Percentiles rank a stretch among this genome's conserved stretches.
These are phyloP conservation scores for Corrigiola litoralis DNA, from an alignment of 179 eudicot genomes.

Conservation along the genomic window DNA sequence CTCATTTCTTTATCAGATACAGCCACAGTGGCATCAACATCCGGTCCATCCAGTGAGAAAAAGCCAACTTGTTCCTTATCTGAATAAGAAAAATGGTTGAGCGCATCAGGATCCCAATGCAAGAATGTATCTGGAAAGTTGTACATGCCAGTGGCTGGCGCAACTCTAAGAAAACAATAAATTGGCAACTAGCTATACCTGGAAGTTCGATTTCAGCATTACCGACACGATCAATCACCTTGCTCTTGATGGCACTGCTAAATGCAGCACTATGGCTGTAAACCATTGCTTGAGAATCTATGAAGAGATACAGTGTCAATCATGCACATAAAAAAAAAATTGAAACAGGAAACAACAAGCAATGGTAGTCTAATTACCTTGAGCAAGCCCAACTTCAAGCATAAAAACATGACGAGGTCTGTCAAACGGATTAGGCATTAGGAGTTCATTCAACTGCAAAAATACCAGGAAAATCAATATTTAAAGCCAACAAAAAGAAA, in stretches of 20 bases:
- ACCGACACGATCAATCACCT: conserved; percentile 34
- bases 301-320: conserved; percentile 16
- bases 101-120: not conserved
- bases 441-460: conserved; percentile 76
- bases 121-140: not conserved
- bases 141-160: not conserved
- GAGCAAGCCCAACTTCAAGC: conserved; percentile 64
- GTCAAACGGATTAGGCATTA: conserved; percentile 86
- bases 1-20: conserved; percentile 50
- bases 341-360: not conserved
- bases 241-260: conserved; percentile 35
- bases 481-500: not conserved
- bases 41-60: conserved; percentile 53
- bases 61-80: conserved; percentile 52
- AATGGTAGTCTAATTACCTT: conserved; percentile 39
- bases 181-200: conserved; percentile 38
- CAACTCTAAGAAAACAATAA: not conserved
- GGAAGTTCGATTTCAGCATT: conserved; percentile 57
- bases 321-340: not conserved
- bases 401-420: conserved; percentile 75
- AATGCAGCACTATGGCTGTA: conserved; percentile 25
- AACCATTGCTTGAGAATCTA: conserved; percentile 45
- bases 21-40: conserved; percentile 27
- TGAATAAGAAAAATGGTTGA: conserved; percentile 24
- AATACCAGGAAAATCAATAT: not conserved